Percentiles rank a stretch among this genome's conserved stretches.
phyloP scores from a whole-genome alignment of 129 eudicot genomes.

The Ambrosia artemisiifolia region DNA sequence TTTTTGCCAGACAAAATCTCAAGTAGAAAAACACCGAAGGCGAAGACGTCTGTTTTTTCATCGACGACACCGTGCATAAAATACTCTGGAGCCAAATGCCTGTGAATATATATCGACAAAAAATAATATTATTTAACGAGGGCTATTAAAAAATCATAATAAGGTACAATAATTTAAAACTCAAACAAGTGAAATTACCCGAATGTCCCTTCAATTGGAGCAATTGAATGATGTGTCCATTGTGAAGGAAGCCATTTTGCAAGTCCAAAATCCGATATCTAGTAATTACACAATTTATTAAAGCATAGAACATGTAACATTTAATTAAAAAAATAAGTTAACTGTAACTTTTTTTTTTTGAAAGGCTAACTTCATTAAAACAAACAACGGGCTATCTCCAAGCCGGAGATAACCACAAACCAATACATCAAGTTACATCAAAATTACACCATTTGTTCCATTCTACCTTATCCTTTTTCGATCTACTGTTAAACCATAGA shows the following conservation, averaged over 20 bases:
- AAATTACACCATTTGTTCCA: no score
- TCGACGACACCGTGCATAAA: slow-evolving; percentile 97
- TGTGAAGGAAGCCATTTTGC: slow-evolving; percentile 99
- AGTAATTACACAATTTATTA: background rate
- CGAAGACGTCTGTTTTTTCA: slow-evolving; percentile 95
- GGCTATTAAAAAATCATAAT: background rate
- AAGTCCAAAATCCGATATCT: slow-evolving; percentile 98
- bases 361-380: no score
- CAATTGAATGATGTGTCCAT: slow-evolving; percentile 96
- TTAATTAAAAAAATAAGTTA: background rate
- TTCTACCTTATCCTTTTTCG: no score
- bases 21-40: slow-evolving; percentile 80
- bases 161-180: background rate
- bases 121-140: background rate
- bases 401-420: no score
- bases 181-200: slow-evolving; percentile 47
- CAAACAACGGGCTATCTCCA: no score
- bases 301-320: background rate
- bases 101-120: slow-evolving; percentile 20
- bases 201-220: slow-evolving; percentile 96
- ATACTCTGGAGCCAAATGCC: slow-evolving; percentile 96
- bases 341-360: no score
- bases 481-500: no score
- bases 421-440: no score
- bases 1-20: slow-evolving; percentile 88